Evolutionary conservation across 257 asterid species (phyloP), one percentile per base, ranked within the genome.

Genomic region (Nicotiana benthamiana): DNA sequence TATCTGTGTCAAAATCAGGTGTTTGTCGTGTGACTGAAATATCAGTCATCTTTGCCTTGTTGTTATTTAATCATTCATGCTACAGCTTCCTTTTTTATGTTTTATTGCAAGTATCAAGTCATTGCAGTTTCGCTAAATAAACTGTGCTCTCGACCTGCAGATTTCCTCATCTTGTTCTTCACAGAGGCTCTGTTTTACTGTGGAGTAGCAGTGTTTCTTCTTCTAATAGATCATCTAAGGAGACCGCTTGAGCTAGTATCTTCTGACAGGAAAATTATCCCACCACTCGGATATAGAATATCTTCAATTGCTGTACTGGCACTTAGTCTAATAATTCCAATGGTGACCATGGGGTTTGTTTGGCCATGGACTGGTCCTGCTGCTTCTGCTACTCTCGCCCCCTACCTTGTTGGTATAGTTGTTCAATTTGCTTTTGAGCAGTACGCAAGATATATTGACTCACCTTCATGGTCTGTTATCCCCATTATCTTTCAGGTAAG

Each of bases 331-430:
- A 78, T 87, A 63, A 91, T 95, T 82, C 99, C 99, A 15, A 92
- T 89, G 87, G 96, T 91, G 79, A 93, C 99, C 5, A 93, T 93
- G 97, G 99, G 98, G 43, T 89, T 90, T 13, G 98, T 95, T 78
- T 95, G 99, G 99, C 98, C 99, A 52, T 95, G 98, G 99, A 95
- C 99, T 4, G 99, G 99, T 80, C 99, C 98, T 12, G 99, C 99
- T 54, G 99, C 99, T 89, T 95, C 98, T 78, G 98, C 99, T 77
- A 92, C 99, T 75, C 88, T 95, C 53, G 97, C 98, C 72, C 98
- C 98, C 7, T 95, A 93, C 82, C 99, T 93, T 77, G 98, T 95
- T 52, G 99, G 99, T 75, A 90, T 92, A 81, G 86, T 89, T 52
- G 96, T 95, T 36, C 99, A 95, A 78, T 93, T 91, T 83, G 90